Conservation (phyloP, 495 filamentous ascomycete genomes). For the Penicillium desertorum region DNA sequence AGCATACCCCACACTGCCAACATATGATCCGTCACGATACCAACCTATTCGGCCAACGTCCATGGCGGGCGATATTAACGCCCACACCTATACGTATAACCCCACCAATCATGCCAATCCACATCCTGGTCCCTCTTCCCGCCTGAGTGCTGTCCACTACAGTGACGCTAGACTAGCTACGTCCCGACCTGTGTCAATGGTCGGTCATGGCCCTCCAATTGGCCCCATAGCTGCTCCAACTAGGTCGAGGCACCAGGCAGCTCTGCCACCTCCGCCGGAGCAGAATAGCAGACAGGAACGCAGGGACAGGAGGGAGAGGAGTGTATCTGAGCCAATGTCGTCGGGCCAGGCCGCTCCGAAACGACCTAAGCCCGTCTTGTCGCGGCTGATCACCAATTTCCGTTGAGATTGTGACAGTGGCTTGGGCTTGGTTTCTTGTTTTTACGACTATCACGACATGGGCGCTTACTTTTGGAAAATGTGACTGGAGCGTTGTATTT, state of each 20-base stretch:
- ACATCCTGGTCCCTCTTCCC: conserved; percentile 21
- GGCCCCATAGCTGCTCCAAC: not conserved
- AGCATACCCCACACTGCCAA: conserved; percentile 23
- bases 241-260: conserved; percentile 14
- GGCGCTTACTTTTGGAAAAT: not conserved
- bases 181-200: conserved; percentile 14
- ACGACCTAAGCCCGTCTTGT: conserved; percentile 41
- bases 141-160: conserved; percentile 28
- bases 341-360: conserved; percentile 17
- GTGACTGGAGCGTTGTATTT: not conserved
- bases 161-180: conserved; percentile 21
- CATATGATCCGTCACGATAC: conserved; percentile 38
- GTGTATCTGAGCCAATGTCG: conserved; percentile 26
- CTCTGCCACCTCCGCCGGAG: conserved; percentile 14
- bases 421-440: conserved; percentile 16
- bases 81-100: conserved; percentile 8
- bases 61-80: conserved; percentile 2
- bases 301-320: conserved; percentile 19
- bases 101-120: not conserved
- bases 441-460: conserved; percentile 15
- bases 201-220: not conserved
- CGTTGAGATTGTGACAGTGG: conserved; percentile 15
- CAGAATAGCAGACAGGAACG: conserved; percentile 8
- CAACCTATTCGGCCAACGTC: conserved; percentile 24
- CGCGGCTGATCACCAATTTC: conserved; percentile 45